Evolutionary conservation across 1,284 basidiomycete genomes (phyloP).

Genomic region (Paramarasmius palmivorus): DNA sequence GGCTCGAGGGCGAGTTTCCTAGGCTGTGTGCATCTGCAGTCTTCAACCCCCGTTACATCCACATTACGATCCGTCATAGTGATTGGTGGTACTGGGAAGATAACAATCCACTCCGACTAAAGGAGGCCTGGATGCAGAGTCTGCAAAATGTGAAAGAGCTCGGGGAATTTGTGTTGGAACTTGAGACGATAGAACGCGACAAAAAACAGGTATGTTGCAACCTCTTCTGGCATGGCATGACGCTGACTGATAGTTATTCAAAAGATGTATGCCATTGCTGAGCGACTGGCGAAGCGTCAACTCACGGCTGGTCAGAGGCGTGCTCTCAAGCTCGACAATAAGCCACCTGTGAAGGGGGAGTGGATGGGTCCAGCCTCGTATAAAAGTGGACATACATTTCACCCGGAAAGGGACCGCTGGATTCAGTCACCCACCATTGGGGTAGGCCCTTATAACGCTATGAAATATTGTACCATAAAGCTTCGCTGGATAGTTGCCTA

Average conservation of each 20-base stretch:
- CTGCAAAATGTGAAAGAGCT: neutral
- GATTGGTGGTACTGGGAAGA: conserved; percentile 22
- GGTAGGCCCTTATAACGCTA: neutral
- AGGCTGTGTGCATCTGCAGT: neutral
- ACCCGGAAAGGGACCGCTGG: neutral
- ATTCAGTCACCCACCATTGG: neutral
- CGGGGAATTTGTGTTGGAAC: conserved; percentile 7
- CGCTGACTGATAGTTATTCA: neutral
- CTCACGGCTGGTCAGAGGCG: neutral
- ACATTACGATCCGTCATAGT: conserved; percentile 19
- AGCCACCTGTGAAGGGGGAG: conserved; percentile 6
- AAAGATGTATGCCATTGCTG: conserved; percentile 13
- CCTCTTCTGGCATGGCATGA: too few species aligned
- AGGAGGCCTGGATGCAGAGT: neutral
- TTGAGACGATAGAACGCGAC: conserved; percentile 14
- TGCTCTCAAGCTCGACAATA: neutral
- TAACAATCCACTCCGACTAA: conserved; percentile 4
- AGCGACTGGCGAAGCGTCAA: conserved; percentile 1
- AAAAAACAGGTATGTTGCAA: conserved; percentile 8
- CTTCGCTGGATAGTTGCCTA: too few species aligned
- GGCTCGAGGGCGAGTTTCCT: conserved; percentile 14
- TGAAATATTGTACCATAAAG: neutral
- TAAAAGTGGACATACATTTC: neutral
- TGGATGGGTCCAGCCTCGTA: conserved; percentile 11
- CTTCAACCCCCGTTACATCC: conserved; percentile 8